Evolutionary conservation across 768 basidiomycete genomes (phyloP).

Genomic region (Rhodocollybia butyracea): DNA sequence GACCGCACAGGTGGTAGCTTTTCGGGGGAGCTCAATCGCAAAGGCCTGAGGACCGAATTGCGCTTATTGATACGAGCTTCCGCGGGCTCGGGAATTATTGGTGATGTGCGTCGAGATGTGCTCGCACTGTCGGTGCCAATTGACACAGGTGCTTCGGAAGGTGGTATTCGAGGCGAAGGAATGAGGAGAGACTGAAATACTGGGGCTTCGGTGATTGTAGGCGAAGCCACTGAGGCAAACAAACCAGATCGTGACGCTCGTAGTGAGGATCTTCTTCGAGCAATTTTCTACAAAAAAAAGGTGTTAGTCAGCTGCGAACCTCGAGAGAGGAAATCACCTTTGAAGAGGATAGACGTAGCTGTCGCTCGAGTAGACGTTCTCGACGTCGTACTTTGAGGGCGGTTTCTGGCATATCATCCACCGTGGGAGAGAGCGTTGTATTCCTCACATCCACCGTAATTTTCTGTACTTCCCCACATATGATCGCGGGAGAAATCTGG

Average conservation of each 20-base stretch:
- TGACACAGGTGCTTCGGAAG: neutral
- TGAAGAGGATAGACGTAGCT: slow-evolving; percentile 12
- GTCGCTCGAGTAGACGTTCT: slow-evolving; percentile 12
- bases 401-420: neutral
- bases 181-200: neutral
- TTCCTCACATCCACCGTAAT: slow-evolving; percentile 4
- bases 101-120: too few species aligned
- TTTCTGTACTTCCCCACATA: slow-evolving; percentile 8
- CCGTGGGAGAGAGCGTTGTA: neutral
- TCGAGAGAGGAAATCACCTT: slow-evolving; percentile 8
- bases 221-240: neutral
- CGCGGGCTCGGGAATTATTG: neutral
- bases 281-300: neutral
- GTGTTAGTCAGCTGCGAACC: neutral
- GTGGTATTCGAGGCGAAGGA: neutral
- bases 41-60: neutral
- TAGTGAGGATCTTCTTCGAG: neutral
- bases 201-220: neutral
- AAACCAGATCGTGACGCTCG: neutral
- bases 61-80: neutral
- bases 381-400: slow-evolving; percentile 9
- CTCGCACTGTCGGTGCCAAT: neutral
- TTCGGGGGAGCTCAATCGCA: neutral
- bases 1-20: neutral
- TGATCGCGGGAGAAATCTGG: neutral